Evolutionary conservation across 495 filamentous ascomycete genomes (phyloP), one percentile per base, ranked within the genome.

Genomic region (Penicillium ochrochloron): DNA sequence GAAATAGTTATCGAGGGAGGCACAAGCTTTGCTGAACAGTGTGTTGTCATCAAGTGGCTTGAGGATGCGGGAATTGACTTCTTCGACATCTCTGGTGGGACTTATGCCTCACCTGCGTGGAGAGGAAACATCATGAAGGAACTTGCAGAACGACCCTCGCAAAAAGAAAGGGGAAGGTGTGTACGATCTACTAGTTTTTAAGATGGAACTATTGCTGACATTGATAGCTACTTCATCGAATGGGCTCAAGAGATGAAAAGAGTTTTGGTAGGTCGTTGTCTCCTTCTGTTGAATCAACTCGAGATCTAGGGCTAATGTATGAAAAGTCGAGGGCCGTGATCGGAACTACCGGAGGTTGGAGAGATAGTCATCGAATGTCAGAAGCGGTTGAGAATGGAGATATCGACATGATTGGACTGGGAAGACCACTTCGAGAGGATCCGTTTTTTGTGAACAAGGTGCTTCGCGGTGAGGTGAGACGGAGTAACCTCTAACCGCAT

Each of bases 71-170:
- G 66, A 0, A 62, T 68, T 2, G 66, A 68, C 35, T 68, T 68
- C 29, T 68, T 68, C 27, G 66, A 68, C 31, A 68, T 68, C n/a
- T 68, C 66, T 3, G 66, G 66, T 3, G 66, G 66, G 10, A 68
- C 66, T 1, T 68, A 68, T 9, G 66, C 57, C 14, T 64, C 66
- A 1, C 66, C 66, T 27, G 66, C 66, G 15, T 68, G 66, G 66
- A 64, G 66, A 54, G 66, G 66, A 34, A 64, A 68, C 21, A 66
- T 66, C 31, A 64, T 68, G 61, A 61, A 31, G n/a, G 53, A 64
- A 33, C 41, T 68, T 14, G 66, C 61, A 10, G 66, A 64, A 34
- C 39, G 64, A 25, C 59, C 64, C 21, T 66, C 64, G 1, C 64
- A 66, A 33, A 66, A 66, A 9, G 64, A 62, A 48, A 34, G 64